Evolutionary conservation across 306 rosid species (phyloP), one percentile per base, ranked within the genome.

Genomic region (Spatholobus suberectus): DNA sequence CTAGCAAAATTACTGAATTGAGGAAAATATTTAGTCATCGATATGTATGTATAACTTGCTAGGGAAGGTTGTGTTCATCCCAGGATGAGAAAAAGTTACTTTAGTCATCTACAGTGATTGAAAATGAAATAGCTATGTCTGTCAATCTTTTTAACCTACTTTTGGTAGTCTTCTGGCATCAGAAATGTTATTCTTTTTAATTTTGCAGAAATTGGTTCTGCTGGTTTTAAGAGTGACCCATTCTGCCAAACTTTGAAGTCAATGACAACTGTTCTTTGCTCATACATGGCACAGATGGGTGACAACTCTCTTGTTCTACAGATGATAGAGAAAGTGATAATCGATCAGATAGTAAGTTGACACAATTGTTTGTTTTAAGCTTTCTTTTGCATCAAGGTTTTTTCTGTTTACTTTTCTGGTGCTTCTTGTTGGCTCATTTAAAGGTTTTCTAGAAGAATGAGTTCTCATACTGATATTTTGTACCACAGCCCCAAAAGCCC

Each of bases 251-350:
- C 87, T 26, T 88, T 81, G 68, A 93, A 78, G 89, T 80, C 82
- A 14, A 58, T 92, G 82, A 90, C 89, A 12, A 35, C 77, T 49
- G 37, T 82, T 70, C 61, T 91, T 49, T 91, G 90, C 82, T 85
- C 91, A 49, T 87, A 73, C 78, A 80, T 92, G 74, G 77, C 76
- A 15, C 92, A 89, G 90, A 90, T 96, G 79, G 98, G 98, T 61
- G 92, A 94, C 79, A 85, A 43, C 38, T 81, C 82, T 77, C 88
- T 91, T 86, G 89, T 91, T 84, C 80, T 89, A 52, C 83, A 70
- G 78, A 77, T 90, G 14, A 78, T 90, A 27, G 96, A 93, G 88
- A 89, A 84, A 84, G 79, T 89, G 38, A 66, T 89, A 77, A 49
- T 91, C 55, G 89, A 87, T 44, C 90, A 92, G 51, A 81, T 91